These are phyloP conservation scores for Teunomyces tritomae DNA, from an alignment of 805 yeast species.

Conservation along the genomic window DNA sequence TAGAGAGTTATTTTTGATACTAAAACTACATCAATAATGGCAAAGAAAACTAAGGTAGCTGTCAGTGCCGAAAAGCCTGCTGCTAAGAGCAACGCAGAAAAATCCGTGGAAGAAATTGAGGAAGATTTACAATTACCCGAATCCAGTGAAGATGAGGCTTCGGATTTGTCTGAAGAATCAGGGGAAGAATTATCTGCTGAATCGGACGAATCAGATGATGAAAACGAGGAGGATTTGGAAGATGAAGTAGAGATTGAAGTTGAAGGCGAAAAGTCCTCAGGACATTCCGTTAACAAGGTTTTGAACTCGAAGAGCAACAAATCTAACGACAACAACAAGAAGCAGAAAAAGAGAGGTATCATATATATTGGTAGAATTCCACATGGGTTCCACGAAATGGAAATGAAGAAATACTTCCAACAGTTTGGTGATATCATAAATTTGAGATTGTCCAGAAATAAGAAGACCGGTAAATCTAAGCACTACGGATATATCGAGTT, in stretches of 20 bases:
- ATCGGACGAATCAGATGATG: constrained; percentile 12
- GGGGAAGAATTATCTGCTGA: constrained; percentile 26
- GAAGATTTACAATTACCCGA: constrained; percentile 18
- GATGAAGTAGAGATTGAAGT: constrained; percentile 24
- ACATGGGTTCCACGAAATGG: constrained; percentile 83
- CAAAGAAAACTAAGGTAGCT: constrained; percentile 4
- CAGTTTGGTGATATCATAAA: constrained; percentile 88
- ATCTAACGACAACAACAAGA: constrained; percentile 17
- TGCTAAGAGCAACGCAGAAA: constrained; percentile 15
- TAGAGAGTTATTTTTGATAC: background rate
- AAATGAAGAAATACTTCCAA: constrained; percentile 72
- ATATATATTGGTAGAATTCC: constrained; percentile 92
- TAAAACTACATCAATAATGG: constrained; percentile 1
- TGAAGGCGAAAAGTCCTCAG: constrained; percentile 18
- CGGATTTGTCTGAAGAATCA: constrained; percentile 19
- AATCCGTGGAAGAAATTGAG: constrained; percentile 21
- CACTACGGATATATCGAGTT: constrained; percentile 93
- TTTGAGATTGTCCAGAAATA: constrained; percentile 81
- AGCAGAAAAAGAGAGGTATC: constrained; percentile 51
- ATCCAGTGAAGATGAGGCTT: constrained; percentile 13
- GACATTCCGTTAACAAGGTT: constrained; percentile 22
- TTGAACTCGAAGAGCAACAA: constrained; percentile 9
- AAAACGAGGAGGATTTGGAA: constrained; percentile 16
- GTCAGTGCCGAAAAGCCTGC: constrained; percentile 6
- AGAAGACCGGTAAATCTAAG: constrained; percentile 84